phyloP scores from a whole-genome alignment of 1,284 basidiomycete genomes.

The Meira miltonrushii region DNA sequence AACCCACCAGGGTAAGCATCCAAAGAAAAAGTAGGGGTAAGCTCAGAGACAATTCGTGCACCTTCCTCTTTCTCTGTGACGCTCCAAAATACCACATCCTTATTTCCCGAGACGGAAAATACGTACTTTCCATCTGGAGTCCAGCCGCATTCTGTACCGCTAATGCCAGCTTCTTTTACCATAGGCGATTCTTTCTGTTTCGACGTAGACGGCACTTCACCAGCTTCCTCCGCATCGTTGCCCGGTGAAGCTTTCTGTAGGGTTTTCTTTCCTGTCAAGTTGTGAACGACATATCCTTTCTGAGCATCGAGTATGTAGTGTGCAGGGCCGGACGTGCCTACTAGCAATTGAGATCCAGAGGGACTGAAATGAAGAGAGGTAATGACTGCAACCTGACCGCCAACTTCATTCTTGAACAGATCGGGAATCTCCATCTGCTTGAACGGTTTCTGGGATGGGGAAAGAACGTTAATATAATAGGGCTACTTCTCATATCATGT shows the following conservation, averaged over 20 bases:
- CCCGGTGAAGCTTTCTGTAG: slow-evolving; percentile 27
- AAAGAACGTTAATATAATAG: not conserved
- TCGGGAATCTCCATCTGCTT: slow-evolving; percentile 64
- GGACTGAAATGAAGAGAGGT: slow-evolving; percentile 85
- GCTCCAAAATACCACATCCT: not conserved
- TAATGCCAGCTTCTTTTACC: slow-evolving; percentile 43
- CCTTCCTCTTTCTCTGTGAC: too few relatives aligned
- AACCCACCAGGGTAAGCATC: slow-evolving; percentile 30
- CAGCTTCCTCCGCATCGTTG: slow-evolving; percentile 1
- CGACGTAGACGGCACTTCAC: not conserved
- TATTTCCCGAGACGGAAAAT: slow-evolving; percentile 21
- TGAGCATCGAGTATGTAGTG: slow-evolving; percentile 67
- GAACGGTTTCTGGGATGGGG: slow-evolving; percentile 66
- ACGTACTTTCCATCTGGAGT: slow-evolving; percentile 46
- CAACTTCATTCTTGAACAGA: too few relatives aligned
- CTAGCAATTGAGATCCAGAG: slow-evolving; percentile 68
- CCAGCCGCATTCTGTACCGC: slow-evolving; percentile 45
- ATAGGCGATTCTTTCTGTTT: slow-evolving; percentile 22
- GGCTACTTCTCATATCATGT: not conserved
- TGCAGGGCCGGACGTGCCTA: slow-evolving; percentile 83
- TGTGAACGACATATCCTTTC: slow-evolving; percentile 21
- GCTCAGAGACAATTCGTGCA: slow-evolving; percentile 15
- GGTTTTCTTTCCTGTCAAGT: slow-evolving; percentile 39
- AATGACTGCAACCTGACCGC: slow-evolving; percentile 70
- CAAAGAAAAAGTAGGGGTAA: slow-evolving; percentile 19